Evolutionary conservation across 345 rosid genomes (phyloP), one percentile per base, ranked within the genome.

Genomic region (Firmiana major): DNA sequence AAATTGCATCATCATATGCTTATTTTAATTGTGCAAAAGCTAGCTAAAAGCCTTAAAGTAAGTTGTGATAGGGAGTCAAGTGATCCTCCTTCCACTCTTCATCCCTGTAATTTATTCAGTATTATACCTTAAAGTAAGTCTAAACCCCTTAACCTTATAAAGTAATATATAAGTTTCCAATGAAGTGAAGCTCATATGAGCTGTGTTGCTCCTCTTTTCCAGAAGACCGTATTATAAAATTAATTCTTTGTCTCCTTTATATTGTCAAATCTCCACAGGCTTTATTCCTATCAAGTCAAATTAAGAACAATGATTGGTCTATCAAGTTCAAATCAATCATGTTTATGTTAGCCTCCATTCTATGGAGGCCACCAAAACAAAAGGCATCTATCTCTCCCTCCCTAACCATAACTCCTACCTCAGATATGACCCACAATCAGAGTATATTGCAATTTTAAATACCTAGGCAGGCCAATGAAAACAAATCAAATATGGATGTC

Each of bases 371-470:
- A 66, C n/a, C 26, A 13, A 68, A 22, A 21, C 72, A 24, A 42
- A 42, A 15, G 38, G 73, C 57, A 68, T 68, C 26, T 48, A 9
- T 46, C 54, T 49, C 8, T 26, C 21, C 38, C 55, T 46, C 55
- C 54, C 53, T 45, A 11, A 22, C 54, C 55, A 46, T 7, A 15
- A 45, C 5, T 48, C 73, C n/a, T 13, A 15, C 38, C 73, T 68
- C 55, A 68, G 31, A 43, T 43, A 22, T 68, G 73, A 0, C 55
- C 55, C 73, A 45, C 73, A 46, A 46, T 9, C 57, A 13, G 36
- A 69, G 73, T 6, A 34, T 69, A 48, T 15, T 48, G 73, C 58
- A 69, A 48, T 48, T 68, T 68, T 68, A 7, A 68, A 68, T 46
- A 8, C 40, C 57, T 22, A 43, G 11, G 19, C 55, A 12, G 54